Evolutionary conservation across 495 filamentous ascomycete genomes (phyloP).

Genomic region (Tuber brumale): DNA sequence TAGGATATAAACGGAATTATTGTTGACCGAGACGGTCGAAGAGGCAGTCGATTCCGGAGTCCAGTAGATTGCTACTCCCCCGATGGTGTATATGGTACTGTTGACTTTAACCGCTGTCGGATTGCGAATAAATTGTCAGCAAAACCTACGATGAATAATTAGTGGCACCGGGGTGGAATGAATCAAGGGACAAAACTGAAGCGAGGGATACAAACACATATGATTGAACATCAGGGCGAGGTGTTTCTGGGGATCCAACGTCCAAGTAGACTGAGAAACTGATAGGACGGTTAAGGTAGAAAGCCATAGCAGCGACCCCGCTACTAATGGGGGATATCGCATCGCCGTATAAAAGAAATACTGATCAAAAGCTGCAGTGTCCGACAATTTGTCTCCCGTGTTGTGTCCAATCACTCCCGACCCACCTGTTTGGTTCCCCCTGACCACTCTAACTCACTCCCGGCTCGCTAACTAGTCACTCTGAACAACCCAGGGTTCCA

Average conservation of each 20-base stretch:
- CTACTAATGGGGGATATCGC: background rate
- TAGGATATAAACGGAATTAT: background rate
- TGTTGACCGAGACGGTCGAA: background rate
- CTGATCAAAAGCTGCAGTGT: background rate
- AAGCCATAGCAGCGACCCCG: background rate
- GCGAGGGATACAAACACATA: background rate
- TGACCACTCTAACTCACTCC: background rate
- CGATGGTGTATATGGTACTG: background rate
- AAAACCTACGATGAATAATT: background rate
- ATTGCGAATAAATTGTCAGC: background rate
- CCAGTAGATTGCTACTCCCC: background rate
- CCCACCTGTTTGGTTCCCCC: background rate
- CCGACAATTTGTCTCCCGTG: background rate
- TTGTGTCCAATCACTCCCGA: background rate
- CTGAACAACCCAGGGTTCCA: background rate
- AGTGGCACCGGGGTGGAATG: background rate
- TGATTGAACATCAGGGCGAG: background rate
- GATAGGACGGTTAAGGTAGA: background rate
- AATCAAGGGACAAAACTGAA: background rate
- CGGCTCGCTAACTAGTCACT: background rate
- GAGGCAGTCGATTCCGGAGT: background rate
- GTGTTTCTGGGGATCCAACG: background rate
- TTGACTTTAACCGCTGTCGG: background rate
- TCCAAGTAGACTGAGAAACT: background rate
- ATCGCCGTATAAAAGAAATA: background rate